These are phyloP conservation scores for Vachellia pachyceras DNA, from an alignment of 306 rosid species.

Conservation along the genomic window DNA sequence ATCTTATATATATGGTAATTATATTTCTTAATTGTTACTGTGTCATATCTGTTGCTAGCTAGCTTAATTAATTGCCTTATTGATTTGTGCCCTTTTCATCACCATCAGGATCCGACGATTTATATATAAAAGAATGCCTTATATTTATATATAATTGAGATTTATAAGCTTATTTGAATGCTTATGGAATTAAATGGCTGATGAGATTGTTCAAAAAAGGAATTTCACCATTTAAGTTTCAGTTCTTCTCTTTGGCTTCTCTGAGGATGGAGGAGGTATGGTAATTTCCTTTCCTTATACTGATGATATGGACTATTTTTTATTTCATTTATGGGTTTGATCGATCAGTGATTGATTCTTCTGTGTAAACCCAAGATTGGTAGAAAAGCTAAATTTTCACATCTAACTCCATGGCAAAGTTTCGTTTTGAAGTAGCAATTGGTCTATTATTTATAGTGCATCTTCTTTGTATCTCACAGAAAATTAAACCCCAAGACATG, in stretches of 20 bases:
- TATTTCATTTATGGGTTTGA: background rate
- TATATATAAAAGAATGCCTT: no score
- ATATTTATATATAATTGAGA: no score
- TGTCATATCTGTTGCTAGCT: no score
- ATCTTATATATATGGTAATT: conserved; percentile 43
- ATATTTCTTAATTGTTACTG: conserved; percentile 1
- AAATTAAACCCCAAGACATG: conserved; percentile 49
- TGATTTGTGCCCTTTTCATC: conserved; percentile 15
- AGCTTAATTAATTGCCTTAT: background rate
- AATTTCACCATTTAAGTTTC: background rate
- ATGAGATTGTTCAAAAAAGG: conserved; percentile 1
- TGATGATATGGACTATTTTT: background rate
- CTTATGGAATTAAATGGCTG: background rate
- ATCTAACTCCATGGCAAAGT: conserved; percentile 4
- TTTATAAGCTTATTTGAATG: conserved; percentile 19
- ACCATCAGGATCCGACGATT: conserved; percentile 1
- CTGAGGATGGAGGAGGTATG: conserved; percentile 3
- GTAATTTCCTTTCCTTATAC: background rate
- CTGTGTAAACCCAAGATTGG: conserved; percentile 1
- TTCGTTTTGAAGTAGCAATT: background rate
- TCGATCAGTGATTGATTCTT: conserved; percentile 14
- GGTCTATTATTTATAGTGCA: background rate
- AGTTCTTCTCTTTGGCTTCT: background rate
- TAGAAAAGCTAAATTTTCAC: conserved; percentile 22
- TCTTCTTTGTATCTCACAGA: conserved; percentile 26